Evolutionary conservation across 306 rosid genomes (phyloP).

Genomic region (Phaseolus lunatus): DNA sequence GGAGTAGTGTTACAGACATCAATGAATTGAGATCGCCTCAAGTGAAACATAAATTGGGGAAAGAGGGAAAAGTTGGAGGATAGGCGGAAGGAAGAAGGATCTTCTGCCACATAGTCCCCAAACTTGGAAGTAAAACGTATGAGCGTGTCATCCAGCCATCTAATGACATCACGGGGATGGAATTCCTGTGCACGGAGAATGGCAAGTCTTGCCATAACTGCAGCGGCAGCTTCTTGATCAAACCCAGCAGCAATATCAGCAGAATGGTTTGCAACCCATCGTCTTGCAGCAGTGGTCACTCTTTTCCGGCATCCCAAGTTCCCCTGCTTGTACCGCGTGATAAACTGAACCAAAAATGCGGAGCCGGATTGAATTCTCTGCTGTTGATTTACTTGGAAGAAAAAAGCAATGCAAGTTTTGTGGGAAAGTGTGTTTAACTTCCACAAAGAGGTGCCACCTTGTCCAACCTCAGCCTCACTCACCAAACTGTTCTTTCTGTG

Average conservation of each 20-base stretch:
- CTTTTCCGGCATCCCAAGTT: conserved; percentile 67
- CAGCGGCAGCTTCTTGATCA: conserved; percentile 94
- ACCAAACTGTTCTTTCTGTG: conserved; percentile 61
- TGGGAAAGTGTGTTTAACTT: conserved; percentile 71
- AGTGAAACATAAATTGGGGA: conserved; percentile 91
- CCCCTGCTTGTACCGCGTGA: conserved; percentile 78
- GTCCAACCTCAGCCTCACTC: conserved; percentile 69
- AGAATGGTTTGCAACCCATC: conserved; percentile 86
- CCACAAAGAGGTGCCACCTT: conserved; percentile 84
- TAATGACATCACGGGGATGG: conserved; percentile 80
- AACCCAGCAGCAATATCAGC: conserved; percentile 82
- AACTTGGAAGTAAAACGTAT: conserved; percentile 77
- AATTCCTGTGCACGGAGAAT: conserved; percentile 78
- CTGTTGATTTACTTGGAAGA: conserved; percentile 76
- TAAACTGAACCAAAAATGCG: conserved; percentile 82
- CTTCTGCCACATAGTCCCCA: conserved; percentile 87
- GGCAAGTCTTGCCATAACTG: conserved; percentile 89
- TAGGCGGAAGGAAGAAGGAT: conserved; percentile 81
- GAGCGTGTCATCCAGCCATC: conserved; percentile 88
- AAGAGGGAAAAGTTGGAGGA: conserved; percentile 84
- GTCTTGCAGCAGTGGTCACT: conserved; percentile 92
- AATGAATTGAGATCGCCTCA: conserved; percentile 89
- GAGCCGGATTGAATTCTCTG: conserved; percentile 74
- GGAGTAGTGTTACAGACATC: conserved; percentile 83
- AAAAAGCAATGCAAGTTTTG: conserved; percentile 85